These are phyloP conservation scores for Globisporangium splendens DNA, from an alignment of 352 stramenopile genomes.

Conservation along the genomic window DNA sequence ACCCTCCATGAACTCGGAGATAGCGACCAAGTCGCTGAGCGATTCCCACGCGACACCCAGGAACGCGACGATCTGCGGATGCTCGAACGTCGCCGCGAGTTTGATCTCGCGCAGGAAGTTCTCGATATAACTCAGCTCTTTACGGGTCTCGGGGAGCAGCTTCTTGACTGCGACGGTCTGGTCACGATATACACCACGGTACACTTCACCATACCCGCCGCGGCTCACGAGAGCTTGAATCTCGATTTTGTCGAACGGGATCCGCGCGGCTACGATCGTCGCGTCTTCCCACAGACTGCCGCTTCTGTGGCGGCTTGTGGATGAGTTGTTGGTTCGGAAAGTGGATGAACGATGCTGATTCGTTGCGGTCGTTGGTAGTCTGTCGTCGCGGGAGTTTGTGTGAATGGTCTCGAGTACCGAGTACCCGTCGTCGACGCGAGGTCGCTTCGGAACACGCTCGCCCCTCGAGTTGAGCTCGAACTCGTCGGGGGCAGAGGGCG, in stretches of 20 bases:
- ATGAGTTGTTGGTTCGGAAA: not conserved
- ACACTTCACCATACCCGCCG: conserved; percentile 37
- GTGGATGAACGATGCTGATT: no score
- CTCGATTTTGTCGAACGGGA: conserved; percentile 35
- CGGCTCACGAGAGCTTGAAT: conserved; percentile 27
- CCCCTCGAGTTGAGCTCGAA: no score
- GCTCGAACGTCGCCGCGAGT: conserved; percentile 36
- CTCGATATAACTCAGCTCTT: conserved; percentile 35
- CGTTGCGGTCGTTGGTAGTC: conserved; percentile 5
- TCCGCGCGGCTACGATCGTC: conserved; percentile 29
- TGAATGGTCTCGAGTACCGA: conserved; percentile 5
- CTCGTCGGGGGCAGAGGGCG: no score
- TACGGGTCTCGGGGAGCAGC: conserved; percentile 34
- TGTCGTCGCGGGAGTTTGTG: conserved; percentile 3
- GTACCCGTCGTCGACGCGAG: conserved; percentile 4
- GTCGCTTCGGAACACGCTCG: no score
- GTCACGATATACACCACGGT: conserved; percentile 26
- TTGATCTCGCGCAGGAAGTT: conserved; percentile 41
- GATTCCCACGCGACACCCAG: conserved; percentile 53
- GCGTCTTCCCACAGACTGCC: conserved; percentile 32
- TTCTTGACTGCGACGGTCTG: conserved; percentile 38
- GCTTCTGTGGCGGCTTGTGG: not conserved
- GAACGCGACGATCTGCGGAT: conserved; percentile 52
- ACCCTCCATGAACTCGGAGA: conserved; percentile 61
- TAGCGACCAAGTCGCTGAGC: conserved; percentile 38